These are phyloP conservation scores for Monosporascus sp. DNA, from an alignment of 2,329 filamentous ascomycete species.

Conservation along the genomic window DNA sequence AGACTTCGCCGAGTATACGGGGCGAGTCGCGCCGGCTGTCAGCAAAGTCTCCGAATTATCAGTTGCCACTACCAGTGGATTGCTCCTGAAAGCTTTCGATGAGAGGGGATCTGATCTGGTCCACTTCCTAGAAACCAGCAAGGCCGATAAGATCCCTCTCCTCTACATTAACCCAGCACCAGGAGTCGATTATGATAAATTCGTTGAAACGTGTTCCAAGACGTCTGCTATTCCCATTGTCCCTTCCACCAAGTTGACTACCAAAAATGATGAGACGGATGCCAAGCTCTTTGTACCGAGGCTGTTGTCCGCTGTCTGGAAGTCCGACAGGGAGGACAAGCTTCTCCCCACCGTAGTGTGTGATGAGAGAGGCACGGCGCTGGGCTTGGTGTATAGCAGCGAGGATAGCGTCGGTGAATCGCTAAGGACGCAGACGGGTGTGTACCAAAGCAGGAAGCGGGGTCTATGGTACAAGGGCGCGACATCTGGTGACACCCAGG, in stretches of 20 bases:
- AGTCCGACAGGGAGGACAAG: conserved; percentile 75
- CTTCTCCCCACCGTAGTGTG: conserved; percentile 87
- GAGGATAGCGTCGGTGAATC: conserved; percentile 85
- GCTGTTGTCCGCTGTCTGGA: conserved; percentile 69
- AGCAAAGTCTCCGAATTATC: conserved; percentile 38
- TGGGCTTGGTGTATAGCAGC: conserved; percentile 93
- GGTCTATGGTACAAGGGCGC: conserved; percentile 97
- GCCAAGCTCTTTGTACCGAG: conserved; percentile 60
- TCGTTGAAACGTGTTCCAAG: conserved; percentile 43
- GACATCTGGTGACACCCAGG: conserved; percentile 88
- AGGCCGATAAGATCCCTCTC: conserved; percentile 39
- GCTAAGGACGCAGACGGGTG: conserved; percentile 68
- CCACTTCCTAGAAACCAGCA: conserved; percentile 39
- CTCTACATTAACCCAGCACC: conserved; percentile 47
- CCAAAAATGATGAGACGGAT: conserved; percentile 53
- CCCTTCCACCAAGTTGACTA: conserved; percentile 63
- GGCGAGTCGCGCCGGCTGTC: conserved; percentile 49
- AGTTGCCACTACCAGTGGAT: conserved; percentile 41
- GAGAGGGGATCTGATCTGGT: conserved; percentile 32
- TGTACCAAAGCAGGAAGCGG: conserved; percentile 94
- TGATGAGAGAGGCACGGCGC: conserved; percentile 75
- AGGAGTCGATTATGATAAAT: conserved; percentile 37
- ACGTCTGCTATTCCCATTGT: conserved; percentile 65
- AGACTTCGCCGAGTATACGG: conserved; percentile 49
- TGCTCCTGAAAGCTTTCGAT: conserved; percentile 50